Evolutionary conservation across 176 grass and related monocot genomes (phyloP).

Genomic region (Oryza longistaminata): DNA sequence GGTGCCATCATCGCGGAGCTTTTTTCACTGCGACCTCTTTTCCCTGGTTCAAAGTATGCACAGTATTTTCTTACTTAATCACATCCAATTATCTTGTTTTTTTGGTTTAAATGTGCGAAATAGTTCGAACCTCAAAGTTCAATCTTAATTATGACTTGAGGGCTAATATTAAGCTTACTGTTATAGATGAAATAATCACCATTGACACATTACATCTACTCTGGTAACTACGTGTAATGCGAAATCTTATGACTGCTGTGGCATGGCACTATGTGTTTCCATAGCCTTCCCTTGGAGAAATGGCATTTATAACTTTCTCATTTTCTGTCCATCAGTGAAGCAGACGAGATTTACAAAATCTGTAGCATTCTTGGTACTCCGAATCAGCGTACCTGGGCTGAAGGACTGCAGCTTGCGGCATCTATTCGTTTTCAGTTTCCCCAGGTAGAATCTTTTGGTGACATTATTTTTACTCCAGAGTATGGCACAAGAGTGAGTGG

Average conservation of each 20-base stretch:
- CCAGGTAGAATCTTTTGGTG: slow-evolving; percentile 36
- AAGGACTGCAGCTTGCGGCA: slow-evolving; percentile 75
- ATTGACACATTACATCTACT: background rate
- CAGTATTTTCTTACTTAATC: background rate
- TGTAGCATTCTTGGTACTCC: slow-evolving; percentile 93
- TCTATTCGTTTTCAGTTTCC: slow-evolving; percentile 89
- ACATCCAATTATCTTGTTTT: background rate
- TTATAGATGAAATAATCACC: background rate
- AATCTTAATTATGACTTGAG: background rate
- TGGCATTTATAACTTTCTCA: background rate
- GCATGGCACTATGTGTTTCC: background rate
- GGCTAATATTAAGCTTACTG: background rate
- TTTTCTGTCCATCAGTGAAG: slow-evolving; percentile 61
- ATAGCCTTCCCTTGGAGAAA: background rate
- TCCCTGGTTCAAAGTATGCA: slow-evolving; percentile 88
- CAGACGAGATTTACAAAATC: slow-evolving; percentile 93
- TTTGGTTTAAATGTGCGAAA: background rate
- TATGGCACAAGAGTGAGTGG: slow-evolving; percentile 2
- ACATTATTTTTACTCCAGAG: background rate
- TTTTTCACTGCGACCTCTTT: slow-evolving; percentile 88
- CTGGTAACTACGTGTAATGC: background rate
- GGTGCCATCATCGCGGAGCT: slow-evolving; percentile 98
- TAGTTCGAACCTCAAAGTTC: background rate
- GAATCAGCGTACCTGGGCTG: slow-evolving; percentile 71
- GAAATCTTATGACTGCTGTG: background rate